Base-by-base conservation (phyloP, 1,284 basidiomycete species). In the Cystobasidiaceae sp. region DNA sequence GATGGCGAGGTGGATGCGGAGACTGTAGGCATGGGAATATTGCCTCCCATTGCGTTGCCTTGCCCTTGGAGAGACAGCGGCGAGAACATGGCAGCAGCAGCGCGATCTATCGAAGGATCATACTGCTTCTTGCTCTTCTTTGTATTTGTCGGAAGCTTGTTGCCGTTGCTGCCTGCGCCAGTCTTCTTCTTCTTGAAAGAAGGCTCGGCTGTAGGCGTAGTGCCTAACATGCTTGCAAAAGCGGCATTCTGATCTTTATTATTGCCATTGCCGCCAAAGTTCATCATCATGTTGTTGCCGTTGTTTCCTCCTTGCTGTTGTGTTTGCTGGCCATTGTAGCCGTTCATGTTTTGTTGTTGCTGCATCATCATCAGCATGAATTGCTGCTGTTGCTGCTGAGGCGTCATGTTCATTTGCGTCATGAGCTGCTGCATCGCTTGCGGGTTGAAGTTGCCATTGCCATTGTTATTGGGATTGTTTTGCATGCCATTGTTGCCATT, bases 41-140 rank as follows among this genome's bases (percentile, higher is more conserved):
- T 64, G 17, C 34, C 45, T 27, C 43, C 52, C 37, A 25, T 21
- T 41, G 27, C 32, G n/a, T 19, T 19, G 15, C 41, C 52, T 25
- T 39, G 15, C 32, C 19, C 32, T 46, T 56, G 61, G 21, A 64
- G 27, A 3, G 61, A 37, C 6, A 64, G 33, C 21, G 61, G 61
- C 4, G 39, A 54, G 50, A 64, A 64, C 61, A 64, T 64, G 27
- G 61, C 61, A 23, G 61, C 61, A 23, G 61, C 61, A 39, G 46
- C 46, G 21, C 39, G 27, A 43, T 64, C 61, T 5, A 25, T 32
- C 5, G 34, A 11, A 32, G 50, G 30, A 41, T 64, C 61, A 41
- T 64, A 64, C n/a, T n/a, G 17, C 4, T n/a, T 5, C 13, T 7
- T 46, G 19, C 11, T 52, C 34, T 41, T 54, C 8, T 49, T 41